Evolutionary conservation across 768 basidiomycete species (phyloP), one percentile per base, ranked within the genome.

Genomic region (Daedalea quercina): DNA sequence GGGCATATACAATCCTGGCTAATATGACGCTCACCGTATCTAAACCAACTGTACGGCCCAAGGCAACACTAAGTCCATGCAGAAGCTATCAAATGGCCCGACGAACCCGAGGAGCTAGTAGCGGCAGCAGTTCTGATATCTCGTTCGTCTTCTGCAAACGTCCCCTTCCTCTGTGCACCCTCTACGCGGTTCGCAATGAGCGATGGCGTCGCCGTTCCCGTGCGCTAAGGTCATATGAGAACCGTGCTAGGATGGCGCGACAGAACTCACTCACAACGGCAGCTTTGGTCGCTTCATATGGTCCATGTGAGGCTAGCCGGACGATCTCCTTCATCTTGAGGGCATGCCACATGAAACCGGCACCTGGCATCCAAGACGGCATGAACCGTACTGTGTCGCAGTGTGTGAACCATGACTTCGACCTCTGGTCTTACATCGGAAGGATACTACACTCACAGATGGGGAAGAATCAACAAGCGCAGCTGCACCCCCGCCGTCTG

Each of bases 401-500:
- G 11, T 31, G 28, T 6, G 28, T 31, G 11, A 11, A 4, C 11
- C 11, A 6, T 31, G 28, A 31, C 28, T n/a, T n/a, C n/a, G n/a
- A n/a, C n/a, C n/a, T n/a, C n/a, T n/a, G n/a, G n/a, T n/a, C n/a
- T n/a, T n/a, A n/a, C 4, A 31, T 11, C 28, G 11, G 28, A 31
- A 31, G 4, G 28, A 11, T 31, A 31, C 6, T 31, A 31, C 17
- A 52, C 67, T 47, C 54, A 68, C 67, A 47, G 35, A 60, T 47
- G 12, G 67, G 67, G 48, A 68, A 62, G 56, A 68, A 66, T 68
- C 67, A 9, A 68, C 67, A 19, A 68, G 60, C 53, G 65, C 58
- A 11, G 65, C 59, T 17, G 62, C 66, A 15, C 62, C 61, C 23
- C 63, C 66, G 23, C 56, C 50, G 9, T 51, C 54, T 4, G 63